Evolutionary conservation across 1,284 basidiomycete genomes (phyloP), one percentile per base, ranked within the genome.

Genomic region (Ustilago loliicola): DNA sequence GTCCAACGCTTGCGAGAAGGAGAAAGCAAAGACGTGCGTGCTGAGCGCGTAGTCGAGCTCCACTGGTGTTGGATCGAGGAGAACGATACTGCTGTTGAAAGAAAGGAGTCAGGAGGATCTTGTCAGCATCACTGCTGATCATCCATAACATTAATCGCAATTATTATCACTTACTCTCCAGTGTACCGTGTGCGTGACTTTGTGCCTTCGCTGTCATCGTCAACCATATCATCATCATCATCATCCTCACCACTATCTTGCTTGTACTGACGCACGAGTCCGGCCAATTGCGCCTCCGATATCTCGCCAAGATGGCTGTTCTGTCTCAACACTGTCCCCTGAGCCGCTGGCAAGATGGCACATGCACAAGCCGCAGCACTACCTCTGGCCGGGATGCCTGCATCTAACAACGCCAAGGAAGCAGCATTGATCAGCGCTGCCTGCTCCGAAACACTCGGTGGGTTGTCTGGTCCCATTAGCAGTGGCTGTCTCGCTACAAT

Each of bases 391-490:
- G 87, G 86, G n/a, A 89, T 83, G 0, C 87, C 88, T 1, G 87
- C 87, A 70, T 89, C 88, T 29, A 89, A 70, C 19, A 88, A 79
- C 0, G 88, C 87, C 30, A 89, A 77, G 13, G 87, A 85, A 0
- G 87, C 82, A 86, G 81, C 91, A 89, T 77, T 93, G 90, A 88
- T 91, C 88, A 84, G 84, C n/a, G 84, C 86, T 23, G 87, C 88
- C 80, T 86, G 85, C 61, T 87, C 86, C 3, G 80, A 50, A 1
- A 83, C 75, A 1, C 86, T 80, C 21, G 86, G 83, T 0, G 85
- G 82, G 15, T 75, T 55, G 27, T 80, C 80, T 19, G 82, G 72
- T 50, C 79, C 80, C 36, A 87, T 81, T 65, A 83, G 50, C 40
- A 71, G 60, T 21, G 81, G 77, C 38, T 70, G 66, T 36, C 71